Base-by-base conservation (phyloP, 2,329 filamentous ascomycete species). In the Graphilbum sp. region DNA sequence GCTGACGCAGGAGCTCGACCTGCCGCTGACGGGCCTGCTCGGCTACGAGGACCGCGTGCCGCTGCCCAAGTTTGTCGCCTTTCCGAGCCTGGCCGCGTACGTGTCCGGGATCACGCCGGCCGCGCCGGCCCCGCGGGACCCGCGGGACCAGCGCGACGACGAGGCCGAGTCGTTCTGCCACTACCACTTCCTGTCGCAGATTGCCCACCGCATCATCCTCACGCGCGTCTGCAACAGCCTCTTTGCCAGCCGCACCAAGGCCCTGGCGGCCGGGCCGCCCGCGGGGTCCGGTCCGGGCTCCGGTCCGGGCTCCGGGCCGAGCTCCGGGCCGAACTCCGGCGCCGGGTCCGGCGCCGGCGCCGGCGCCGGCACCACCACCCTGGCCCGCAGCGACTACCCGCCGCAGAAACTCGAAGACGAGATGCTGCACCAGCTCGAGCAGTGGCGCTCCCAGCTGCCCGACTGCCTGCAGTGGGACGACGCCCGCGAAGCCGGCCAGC, bases 101-200 rank as follows among this genome's bases (percentile, higher is more conserved):
- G 9, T n/a, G 6, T 30, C 27, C 10, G 10, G 15, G 10, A 30
- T 12, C 10, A 13, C 27, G 7, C 6, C 27, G 27, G 27, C 27
- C 27, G 27, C 27, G n/a, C n/a, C n/a, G n/a, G n/a, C n/a, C n/a
- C n/a, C n/a, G n/a, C n/a, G n/a, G n/a, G n/a, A n/a, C n/a, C n/a
- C n/a, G n/a, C n/a, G n/a, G 7, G 43, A 46, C 16, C 38, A 45
- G 31, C 65, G 69, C 41, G 61, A n/a, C n/a, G n/a, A n/a, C n/a
- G n/a, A n/a, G n/a, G n/a, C n/a, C n/a, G n/a, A n/a, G n/a, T n/a
- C 66, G 1, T 65, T 66, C 43, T 70, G 68, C 50, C 66, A 70
- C 48, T 70, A 69, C 41, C 67, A 71, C 44, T 71, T 71, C 43
- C 59, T 71, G 6, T 66, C 66, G 20, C 67, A 71, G 46, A 66